Conservation (phyloP, 2,329 filamentous ascomycete genomes). For the Curvularia eragrostidis region DNA sequence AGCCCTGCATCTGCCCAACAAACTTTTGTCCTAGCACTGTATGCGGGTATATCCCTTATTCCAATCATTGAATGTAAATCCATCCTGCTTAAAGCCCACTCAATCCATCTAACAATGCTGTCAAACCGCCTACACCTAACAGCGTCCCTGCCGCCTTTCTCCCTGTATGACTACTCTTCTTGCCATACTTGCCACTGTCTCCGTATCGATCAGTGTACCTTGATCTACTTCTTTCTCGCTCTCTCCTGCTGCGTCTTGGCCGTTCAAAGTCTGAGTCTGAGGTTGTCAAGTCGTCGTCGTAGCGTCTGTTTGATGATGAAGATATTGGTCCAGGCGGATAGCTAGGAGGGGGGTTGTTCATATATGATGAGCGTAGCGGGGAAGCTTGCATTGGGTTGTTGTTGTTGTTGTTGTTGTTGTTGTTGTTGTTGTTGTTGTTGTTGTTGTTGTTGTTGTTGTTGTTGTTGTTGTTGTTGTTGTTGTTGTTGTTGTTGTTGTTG, state of each 20-base stretch:
- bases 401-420: not conserved
- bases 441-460: not conserved
- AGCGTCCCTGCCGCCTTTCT: conserved; percentile 43
- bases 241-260: conserved; percentile 20
- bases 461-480: not conserved
- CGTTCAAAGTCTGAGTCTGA: conserved; percentile 36
- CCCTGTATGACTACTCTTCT: conserved; percentile 33
- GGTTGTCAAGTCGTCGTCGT: conserved; percentile 29
- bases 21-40: too few relatives aligned
- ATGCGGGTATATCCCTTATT: not conserved
- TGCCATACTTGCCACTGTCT: conserved; percentile 10
- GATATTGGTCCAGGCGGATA: not conserved
- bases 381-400: conserved; percentile 19
- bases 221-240: conserved; percentile 4
- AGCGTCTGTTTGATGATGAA: conserved; percentile 11
- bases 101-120: conserved; percentile 47
- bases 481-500: not conserved
- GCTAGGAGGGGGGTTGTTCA: not conserved
- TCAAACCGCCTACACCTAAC: conserved; percentile 48
- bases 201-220: conserved; percentile 18
- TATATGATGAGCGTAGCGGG: conserved; percentile 25
- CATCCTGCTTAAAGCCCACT: conserved; percentile 23
- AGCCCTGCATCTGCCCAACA: too few relatives aligned
- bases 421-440: not conserved
- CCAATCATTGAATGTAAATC: too few relatives aligned